Conservation (phyloP, 2,329 filamentous ascomycete species). For the Ilyonectria destructans region DNA sequence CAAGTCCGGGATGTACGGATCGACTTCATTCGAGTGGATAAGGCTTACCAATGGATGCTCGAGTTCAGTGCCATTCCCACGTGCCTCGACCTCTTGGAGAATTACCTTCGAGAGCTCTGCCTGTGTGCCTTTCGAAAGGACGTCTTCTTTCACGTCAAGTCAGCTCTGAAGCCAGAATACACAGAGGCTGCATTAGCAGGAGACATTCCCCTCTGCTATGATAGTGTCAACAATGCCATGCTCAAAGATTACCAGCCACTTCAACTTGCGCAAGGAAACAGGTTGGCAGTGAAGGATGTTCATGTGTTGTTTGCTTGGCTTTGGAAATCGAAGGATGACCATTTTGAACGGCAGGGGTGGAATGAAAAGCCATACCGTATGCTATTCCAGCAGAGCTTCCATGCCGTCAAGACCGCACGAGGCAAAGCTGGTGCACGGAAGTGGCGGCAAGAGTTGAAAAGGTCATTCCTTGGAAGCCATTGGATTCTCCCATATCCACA, state of each 20-base stretch:
- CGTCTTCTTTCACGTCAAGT: slow-evolving; percentile 12
- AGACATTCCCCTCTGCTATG: slow-evolving; percentile 14
- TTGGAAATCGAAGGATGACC: not conserved
- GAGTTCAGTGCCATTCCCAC: slow-evolving; percentile 9
- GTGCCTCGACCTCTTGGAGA: slow-evolving; percentile 9
- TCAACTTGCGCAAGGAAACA: not conserved
- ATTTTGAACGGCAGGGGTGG: slow-evolving; percentile 12
- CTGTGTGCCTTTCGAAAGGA: slow-evolving; percentile 19
- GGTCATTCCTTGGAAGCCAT: slow-evolving; percentile 5
- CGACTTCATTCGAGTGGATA: slow-evolving; percentile 9
- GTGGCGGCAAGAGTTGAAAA: slow-evolving; percentile 11
- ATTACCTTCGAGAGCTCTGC: slow-evolving; percentile 13
- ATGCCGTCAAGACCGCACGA: slow-evolving; percentile 4
- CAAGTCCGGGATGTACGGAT: slow-evolving; percentile 10
- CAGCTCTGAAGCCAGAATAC: not conserved
- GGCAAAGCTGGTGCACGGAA: not conserved
- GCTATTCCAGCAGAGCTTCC: slow-evolving; percentile 1
- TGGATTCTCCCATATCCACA: not conserved
- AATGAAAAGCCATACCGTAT: slow-evolving; percentile 6
- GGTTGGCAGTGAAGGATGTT: slow-evolving; percentile 4
- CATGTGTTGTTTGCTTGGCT: not conserved
- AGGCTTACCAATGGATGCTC: slow-evolving; percentile 16
- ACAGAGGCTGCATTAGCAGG: slow-evolving; percentile 9
- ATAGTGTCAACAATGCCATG: not conserved
- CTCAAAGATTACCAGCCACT: not conserved